Evolutionary conservation across 352 stramenopile genomes (phyloP).

Genomic region (Thalassiosira mediterranea): DNA sequence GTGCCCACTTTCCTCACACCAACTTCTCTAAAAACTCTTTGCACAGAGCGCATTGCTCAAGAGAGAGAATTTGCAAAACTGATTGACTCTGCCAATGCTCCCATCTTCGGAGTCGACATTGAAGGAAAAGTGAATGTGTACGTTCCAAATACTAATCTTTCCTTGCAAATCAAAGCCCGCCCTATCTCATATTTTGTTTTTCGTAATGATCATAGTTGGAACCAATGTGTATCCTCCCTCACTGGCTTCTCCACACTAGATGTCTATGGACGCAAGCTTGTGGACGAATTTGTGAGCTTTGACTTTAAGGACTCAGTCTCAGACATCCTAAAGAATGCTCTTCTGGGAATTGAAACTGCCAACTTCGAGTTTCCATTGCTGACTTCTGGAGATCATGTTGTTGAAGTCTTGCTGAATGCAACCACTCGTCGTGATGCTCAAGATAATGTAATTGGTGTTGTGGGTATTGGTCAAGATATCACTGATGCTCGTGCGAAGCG

Average conservation of each 20-base stretch:
- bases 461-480: conserved; percentile 92
- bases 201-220: no score
- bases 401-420: conserved; percentile 75
- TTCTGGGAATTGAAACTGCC: conserved; percentile 65
- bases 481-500: conserved; percentile 83
- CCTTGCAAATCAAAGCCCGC: no score
- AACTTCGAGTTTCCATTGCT: conserved; percentile 91
- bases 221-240: conserved; percentile 66
- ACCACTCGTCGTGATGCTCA: conserved; percentile 89
- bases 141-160: no score
- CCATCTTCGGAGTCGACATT: conserved; percentile 84
- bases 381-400: conserved; percentile 58
- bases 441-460: conserved; percentile 91
- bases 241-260: conserved; percentile 89
- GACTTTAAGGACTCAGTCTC: conserved; percentile 85
- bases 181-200: no score
- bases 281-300: conserved; percentile 86
- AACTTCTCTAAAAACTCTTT: no score
- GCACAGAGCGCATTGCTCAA: conserved; percentile 84
- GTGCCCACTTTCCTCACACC: no score
- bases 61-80: conserved; percentile 83
- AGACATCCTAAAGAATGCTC: conserved; percentile 71
- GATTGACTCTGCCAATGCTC: conserved; percentile 74
- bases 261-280: conserved; percentile 87
- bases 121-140: conserved; percentile 85